Evolutionary conservation across 176 grass and related monocot species (phyloP), one percentile per base, ranked within the genome.

Genomic region (Avena sativa): DNA sequence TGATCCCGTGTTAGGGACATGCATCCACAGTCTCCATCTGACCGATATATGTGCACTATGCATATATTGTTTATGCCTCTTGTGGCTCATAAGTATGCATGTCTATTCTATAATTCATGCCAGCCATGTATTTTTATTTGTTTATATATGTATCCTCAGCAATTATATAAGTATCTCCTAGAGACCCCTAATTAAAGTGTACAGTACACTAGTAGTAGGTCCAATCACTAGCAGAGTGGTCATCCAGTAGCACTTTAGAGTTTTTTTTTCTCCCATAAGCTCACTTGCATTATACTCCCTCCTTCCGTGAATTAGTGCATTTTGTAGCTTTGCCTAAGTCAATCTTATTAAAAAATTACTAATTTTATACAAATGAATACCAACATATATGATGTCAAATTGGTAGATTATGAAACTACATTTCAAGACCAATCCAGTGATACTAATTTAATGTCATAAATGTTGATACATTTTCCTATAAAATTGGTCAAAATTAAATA

Each of bases 1-100:
- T 76, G 51, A 69, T 78, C 87, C 51, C 43, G 78, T 44, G 79
- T 82, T 73, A 82, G 26, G 48, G 70, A 63, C 78, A 81, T 78
- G 59, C 72, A n/a, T 70, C 60, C 36, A 69, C 67, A 59, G 68
- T 40, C 68, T 83, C 81, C 12, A 43, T 71, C 81, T 26, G 63
- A 68, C 26, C 47, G 69, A 21, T 69, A 68, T 68, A 80, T 63
- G 23, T 19, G 20, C 23, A 48, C n/a, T 47, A 19, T 64, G 11
- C 21, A 64, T 21, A 43, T 15, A 36, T n/a, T 23, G 12, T 59
- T 40, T 40, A 14, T 17, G 11, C 9, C 64, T 2, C 43, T 48
- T 64, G 40, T 80, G 58, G 58, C 40, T 47, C 48, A 1, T 66
- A 50, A 19, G 23, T 26, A 55, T 32, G 72, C 16, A 57, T 17